Conservation (phyloP, 108 stramenopile species). For the Schizochytrium sp. region DNA sequence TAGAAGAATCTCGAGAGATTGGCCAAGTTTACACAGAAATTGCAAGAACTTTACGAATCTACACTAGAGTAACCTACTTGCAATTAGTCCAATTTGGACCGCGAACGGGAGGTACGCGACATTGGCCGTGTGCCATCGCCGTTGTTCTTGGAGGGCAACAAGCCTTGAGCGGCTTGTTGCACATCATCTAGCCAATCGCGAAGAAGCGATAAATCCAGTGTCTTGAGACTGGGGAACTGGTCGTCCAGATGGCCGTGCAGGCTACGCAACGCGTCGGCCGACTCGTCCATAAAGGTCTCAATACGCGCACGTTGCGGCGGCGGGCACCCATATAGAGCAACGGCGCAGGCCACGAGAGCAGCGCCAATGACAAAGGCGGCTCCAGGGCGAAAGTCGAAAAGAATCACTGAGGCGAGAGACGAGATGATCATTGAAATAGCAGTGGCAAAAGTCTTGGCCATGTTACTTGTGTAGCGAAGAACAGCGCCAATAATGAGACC, state of each 20-base stretch:
- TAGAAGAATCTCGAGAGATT: too few species aligned
- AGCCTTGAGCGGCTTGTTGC: too few species aligned
- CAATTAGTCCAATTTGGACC: too few species aligned
- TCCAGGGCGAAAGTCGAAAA: background rate
- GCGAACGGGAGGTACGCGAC: too few species aligned
- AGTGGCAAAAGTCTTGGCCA: background rate
- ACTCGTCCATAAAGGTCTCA: background rate
- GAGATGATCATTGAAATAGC: background rate
- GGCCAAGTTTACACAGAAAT: too few species aligned
- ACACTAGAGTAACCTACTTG: too few species aligned
- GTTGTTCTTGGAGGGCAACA: too few species aligned
- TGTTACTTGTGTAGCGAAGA: background rate
- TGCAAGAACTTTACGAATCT: too few species aligned
- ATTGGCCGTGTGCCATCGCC: too few species aligned
- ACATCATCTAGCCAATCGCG: too few species aligned
- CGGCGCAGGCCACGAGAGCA: background rate
- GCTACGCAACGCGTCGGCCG: background rate
- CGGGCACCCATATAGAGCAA: background rate
- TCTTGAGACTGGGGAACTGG: too few species aligned
- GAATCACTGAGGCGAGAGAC: background rate
- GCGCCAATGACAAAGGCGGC: background rate
- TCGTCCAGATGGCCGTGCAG: background rate
- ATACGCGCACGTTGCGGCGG: background rate
- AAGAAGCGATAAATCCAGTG: too few species aligned
- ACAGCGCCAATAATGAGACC: background rate